A percentile compares a stretch with the other conserved stretches of the same genome.
These are phyloP conservation scores for Dalbergia oliveri DNA, from an alignment of 306 rosid species.

Conservation along the genomic window DNA sequence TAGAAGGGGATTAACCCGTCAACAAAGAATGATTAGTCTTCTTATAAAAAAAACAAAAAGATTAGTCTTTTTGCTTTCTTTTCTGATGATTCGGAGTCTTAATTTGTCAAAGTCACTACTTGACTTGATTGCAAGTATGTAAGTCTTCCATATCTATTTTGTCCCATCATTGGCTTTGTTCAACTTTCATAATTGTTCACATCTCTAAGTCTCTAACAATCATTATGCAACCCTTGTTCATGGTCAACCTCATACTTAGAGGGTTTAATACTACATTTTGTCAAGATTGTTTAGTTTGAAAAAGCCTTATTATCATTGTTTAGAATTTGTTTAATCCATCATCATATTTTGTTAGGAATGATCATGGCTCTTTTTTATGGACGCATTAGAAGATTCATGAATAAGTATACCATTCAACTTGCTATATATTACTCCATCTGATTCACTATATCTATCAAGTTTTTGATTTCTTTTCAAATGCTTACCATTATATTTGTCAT, in stretches of 20 bases:
- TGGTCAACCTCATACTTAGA: neutral
- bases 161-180: neutral
- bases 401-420: too few species aligned
- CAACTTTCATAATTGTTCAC: neutral
- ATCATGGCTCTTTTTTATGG: neutral
- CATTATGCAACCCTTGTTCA: neutral
- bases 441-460: too few species aligned
- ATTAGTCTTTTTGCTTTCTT: neutral
- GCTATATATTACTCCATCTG: too few species aligned
- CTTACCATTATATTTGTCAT: too few species aligned
- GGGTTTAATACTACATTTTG: neutral
- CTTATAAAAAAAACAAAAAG: too few species aligned
- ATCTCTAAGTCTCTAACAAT: neutral
- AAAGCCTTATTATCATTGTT: neutral
- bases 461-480: too few species aligned
- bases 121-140: neutral
- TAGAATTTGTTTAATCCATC: neutral
- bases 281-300: neutral
- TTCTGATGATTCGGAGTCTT: neutral
- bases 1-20: too few species aligned
- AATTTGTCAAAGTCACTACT: neutral
- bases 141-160: neutral
- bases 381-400: too few species aligned
- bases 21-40: too few species aligned
- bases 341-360: neutral